These are phyloP conservation scores for Binderoboletus segoi DNA, from an alignment of 1,284 basidiomycete genomes.

Conservation along the genomic window DNA sequence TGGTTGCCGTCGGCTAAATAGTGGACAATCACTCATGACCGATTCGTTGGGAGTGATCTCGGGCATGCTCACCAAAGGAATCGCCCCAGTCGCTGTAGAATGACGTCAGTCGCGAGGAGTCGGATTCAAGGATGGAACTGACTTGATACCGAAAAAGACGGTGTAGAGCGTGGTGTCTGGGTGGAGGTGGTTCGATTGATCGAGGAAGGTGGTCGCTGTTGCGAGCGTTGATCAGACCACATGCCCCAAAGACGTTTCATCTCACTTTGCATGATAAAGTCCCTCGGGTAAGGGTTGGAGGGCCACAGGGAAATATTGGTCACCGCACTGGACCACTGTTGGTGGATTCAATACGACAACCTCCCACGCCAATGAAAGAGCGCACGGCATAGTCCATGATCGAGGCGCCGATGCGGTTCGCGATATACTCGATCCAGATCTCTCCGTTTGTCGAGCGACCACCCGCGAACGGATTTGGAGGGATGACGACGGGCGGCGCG, in stretches of 20 bases:
- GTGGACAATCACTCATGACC: not conserved
- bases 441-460: conserved; percentile 40
- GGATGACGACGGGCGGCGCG: conserved; percentile 34
- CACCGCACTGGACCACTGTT: conserved; percentile 39
- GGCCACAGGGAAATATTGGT: conserved; percentile 41
- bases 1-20: conserved; percentile 32
- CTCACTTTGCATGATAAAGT: conserved; percentile 40
- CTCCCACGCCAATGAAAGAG: not conserved
- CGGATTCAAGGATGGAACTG: conserved; percentile 5
- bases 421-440: conserved; percentile 38
- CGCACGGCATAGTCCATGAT: conserved; percentile 32
- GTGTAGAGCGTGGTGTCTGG: conserved; percentile 36
- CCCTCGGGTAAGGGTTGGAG: conserved; percentile 36
- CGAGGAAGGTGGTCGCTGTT: conserved; percentile 29
- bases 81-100: conserved; percentile 33
- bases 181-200: conserved; percentile 29
- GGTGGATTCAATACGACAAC: not conserved
- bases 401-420: conserved; percentile 24
- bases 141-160: conserved; percentile 44
- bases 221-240: not conserved
- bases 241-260: not conserved
- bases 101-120: conserved; percentile 11
- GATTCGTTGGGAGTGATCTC: not conserved
- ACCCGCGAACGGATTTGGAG: conserved; percentile 37
- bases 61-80: conserved; percentile 24